Evolutionary conservation across 768 basidiomycete genomes (phyloP).

Genomic region (Rhizopogon vinicolor): DNA sequence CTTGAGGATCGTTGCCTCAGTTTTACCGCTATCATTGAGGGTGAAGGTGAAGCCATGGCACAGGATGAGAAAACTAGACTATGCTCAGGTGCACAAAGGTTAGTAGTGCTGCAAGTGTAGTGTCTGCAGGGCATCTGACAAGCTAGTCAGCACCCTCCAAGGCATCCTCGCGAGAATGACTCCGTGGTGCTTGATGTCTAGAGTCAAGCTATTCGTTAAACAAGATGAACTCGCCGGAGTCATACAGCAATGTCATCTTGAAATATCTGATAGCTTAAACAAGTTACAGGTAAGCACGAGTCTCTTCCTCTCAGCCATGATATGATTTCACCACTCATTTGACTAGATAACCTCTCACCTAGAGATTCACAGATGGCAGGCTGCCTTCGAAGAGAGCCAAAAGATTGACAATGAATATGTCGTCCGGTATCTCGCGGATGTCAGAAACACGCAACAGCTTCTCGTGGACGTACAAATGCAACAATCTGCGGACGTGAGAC

Average conservation of each 20-base stretch:
- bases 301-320: neutral
- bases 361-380: constrained; percentile 47
- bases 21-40: constrained; percentile 35
- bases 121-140: neutral
- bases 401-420: constrained; percentile 41
- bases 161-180: constrained; percentile 37
- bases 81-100: constrained; percentile 29
- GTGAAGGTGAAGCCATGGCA: constrained; percentile 23
- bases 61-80: constrained; percentile 27
- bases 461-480: constrained; percentile 28
- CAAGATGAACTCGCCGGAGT: constrained; percentile 40
- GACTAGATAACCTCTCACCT: constrained; percentile 40
- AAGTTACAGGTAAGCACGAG: constrained; percentile 38
- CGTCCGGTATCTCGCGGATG: constrained; percentile 37
- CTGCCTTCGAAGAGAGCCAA: constrained; percentile 33
- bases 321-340: constrained; percentile 3
- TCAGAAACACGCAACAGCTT: constrained; percentile 36
- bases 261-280: constrained; percentile 41
- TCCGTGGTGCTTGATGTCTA: constrained; percentile 36
- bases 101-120: constrained; percentile 5
- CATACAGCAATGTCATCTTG: constrained; percentile 42
- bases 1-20: constrained; percentile 43
- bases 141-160: constrained; percentile 22
- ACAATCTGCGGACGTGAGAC: constrained; percentile 29
- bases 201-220: constrained; percentile 39